Percentiles rank a stretch among this genome's conserved stretches.
Evolutionary conservation across 495 filamentous ascomycete genomes (phyloP).

Genomic region (Pyronema omphalodes): DNA sequence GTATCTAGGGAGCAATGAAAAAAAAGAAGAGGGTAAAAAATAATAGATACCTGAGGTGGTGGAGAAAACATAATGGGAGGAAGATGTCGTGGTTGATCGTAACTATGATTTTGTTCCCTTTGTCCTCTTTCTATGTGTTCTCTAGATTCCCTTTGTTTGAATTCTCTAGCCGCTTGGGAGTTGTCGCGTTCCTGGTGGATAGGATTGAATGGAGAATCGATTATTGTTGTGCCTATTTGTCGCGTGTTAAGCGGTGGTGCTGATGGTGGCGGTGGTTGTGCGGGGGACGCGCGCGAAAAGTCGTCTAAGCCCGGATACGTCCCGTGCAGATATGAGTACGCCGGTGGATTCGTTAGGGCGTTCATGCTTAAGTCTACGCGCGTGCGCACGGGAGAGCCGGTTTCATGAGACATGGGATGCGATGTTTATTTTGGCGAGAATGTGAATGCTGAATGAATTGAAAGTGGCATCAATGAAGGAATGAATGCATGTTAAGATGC

Average conservation of each 20-base stretch:
- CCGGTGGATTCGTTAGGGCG: not conserved
- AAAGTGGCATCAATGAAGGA: no score
- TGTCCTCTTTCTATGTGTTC: no score
- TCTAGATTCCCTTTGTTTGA: no score
- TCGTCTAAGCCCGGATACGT: not conserved
- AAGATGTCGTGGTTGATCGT: no score
- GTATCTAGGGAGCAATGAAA: not conserved
- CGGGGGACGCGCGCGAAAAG: not conserved
- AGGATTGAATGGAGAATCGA: not conserved
- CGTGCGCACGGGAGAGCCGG: not conserved
- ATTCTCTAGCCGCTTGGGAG: not conserved
- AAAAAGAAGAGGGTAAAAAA: no score
- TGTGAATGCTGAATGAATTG: not conserved
- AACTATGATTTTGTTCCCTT: no score
- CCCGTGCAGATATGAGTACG: not conserved
- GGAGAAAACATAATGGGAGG: no score
- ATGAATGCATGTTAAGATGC: no score
- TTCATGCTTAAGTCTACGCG: slow-evolving; percentile 1
- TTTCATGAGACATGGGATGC: not conserved
- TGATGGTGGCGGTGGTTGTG: not conserved
- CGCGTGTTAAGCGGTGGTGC: not conserved
- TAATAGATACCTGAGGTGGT: no score
- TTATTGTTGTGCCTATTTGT: not conserved
- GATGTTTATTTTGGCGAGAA: not conserved
- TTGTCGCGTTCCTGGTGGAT: not conserved